Percentiles rank a stretch among this genome's conserved stretches.
Conservation (phyloP, 129 eudicot genomes). For the Logfia minima region DNA sequence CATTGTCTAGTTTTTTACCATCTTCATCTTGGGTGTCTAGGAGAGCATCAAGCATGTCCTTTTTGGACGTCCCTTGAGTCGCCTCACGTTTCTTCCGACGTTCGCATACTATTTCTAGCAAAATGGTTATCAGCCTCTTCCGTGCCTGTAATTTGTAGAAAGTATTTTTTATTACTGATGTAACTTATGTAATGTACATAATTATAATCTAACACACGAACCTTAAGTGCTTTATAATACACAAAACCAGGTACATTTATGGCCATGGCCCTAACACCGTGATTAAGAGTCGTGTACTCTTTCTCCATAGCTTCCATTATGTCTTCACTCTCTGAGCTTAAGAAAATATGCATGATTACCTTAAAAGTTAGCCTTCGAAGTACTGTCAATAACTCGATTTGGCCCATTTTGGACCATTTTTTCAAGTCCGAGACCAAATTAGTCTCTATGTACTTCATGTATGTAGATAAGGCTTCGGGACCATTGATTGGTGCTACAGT, state of each 20-base stretch:
- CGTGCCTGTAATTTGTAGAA: constrained; percentile 57
- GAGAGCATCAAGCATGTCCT: constrained; percentile 81
- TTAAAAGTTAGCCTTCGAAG: constrained; percentile 64
- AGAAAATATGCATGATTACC: constrained; percentile 73
- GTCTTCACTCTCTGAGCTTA: constrained; percentile 63
- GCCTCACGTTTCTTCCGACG: constrained; percentile 45
- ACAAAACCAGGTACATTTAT: constrained; percentile 87
- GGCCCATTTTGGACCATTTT: constrained; percentile 72
- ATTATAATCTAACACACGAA: too few species aligned
- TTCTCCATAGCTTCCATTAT: constrained; percentile 62
- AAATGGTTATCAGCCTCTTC: constrained; percentile 66
- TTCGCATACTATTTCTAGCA: constrained; percentile 47
- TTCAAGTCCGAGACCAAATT: constrained; percentile 48
- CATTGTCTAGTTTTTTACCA: constrained; percentile 66
- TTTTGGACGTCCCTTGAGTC: constrained; percentile 37
- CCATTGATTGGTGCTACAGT: constrained; percentile 80
- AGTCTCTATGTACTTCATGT: constrained; percentile 58
- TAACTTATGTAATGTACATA: too few species aligned
- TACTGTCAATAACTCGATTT: not conserved
- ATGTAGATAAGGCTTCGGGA: constrained; percentile 58
- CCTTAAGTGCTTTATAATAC: constrained; percentile 76
- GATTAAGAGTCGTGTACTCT: constrained; percentile 64
- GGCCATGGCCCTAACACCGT: constrained; percentile 84
- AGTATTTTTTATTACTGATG: not conserved
- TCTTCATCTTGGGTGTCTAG: constrained; percentile 64